A percentile compares a stretch with the other conserved stretches of the same genome.
phyloP scores from a whole-genome alignment of 2,329 filamentous ascomycete species.

The Hymenoscyphus albidus region DNA sequence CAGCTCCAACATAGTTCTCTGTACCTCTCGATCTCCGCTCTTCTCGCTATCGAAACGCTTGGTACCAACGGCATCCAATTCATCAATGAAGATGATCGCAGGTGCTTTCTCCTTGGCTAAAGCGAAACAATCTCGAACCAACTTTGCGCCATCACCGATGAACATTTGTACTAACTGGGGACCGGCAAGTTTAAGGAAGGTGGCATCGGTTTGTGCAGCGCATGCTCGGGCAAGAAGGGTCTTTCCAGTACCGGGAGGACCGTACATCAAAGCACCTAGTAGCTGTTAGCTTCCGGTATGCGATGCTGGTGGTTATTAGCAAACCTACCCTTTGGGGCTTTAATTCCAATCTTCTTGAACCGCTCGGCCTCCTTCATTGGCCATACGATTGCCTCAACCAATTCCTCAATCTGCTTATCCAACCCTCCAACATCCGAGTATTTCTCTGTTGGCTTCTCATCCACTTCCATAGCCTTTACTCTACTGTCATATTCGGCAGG shows the following conservation, averaged over 20 bases:
- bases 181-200: slow-evolving; percentile 96
- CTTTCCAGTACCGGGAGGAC: slow-evolving; percentile 85
- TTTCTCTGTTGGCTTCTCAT: slow-evolving; percentile 99
- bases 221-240: slow-evolving; percentile 91
- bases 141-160: slow-evolving; percentile 95
- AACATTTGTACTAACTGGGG: slow-evolving; percentile 99
- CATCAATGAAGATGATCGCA: slow-evolving; percentile 99
- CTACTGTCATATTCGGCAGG: slow-evolving; percentile 98
- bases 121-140: slow-evolving; percentile 95
- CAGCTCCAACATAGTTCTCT: slow-evolving; percentile 97
- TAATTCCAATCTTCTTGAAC: slow-evolving; percentile 99
- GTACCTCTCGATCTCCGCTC: slow-evolving; percentile 94
- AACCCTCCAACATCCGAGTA: slow-evolving; percentile 96
- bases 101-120: slow-evolving; percentile 98
- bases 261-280: slow-evolving; percentile 94
- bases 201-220: slow-evolving; percentile 95
- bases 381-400: slow-evolving; percentile 98
- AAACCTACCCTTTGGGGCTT: slow-evolving; percentile 87
- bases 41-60: slow-evolving; percentile 99
- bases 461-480: slow-evolving; percentile 99
- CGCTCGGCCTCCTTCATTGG: slow-evolving; percentile 99
- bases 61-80: slow-evolving; percentile 95
- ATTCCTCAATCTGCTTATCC: slow-evolving; percentile 98
- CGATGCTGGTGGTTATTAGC: not conserved
- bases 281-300: slow-evolving; percentile 9